These are phyloP conservation scores for Chrysanthemum lavandulifolium DNA, from an alignment of 129 eudicot species.

Conservation along the genomic window DNA sequence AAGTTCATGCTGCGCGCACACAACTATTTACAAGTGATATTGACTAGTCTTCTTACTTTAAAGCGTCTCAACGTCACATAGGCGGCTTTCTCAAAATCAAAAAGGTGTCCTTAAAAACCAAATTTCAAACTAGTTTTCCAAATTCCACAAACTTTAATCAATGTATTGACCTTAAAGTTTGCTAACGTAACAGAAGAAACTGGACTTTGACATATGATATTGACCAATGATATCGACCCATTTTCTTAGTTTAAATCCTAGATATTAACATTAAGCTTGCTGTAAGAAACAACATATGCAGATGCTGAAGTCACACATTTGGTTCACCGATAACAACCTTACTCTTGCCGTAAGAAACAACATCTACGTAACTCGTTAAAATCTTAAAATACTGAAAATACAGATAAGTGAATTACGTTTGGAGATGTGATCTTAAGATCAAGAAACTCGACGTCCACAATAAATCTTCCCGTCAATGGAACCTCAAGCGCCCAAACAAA, in stretches of 20 bases:
- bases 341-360: slow-evolving; percentile 10
- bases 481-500: slow-evolving; percentile 86
- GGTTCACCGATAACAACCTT: slow-evolving; percentile 17
- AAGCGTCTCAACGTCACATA: too few species aligned
- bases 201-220: too few species aligned
- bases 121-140: too few species aligned
- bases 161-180: too few species aligned
- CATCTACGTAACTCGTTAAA: background rate
- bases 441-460: slow-evolving; percentile 90
- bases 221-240: background rate
- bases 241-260: background rate
- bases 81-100: too few species aligned
- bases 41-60: background rate
- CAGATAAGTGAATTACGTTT: slow-evolving; percentile 38
- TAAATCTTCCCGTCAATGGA: slow-evolving; percentile 80
- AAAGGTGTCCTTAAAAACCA: too few species aligned
- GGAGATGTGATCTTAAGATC: slow-evolving; percentile 69
- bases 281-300: slow-evolving; percentile 8
- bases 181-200: too few species aligned
- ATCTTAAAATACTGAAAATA: background rate
- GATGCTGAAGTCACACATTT: slow-evolving; percentile 20
- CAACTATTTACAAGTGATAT: slow-evolving; percentile 14
- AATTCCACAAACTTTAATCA: too few species aligned
- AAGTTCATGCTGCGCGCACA: background rate
- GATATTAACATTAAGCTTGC: background rate